Evolutionary conservation across 345 rosid species (phyloP), one percentile per base, ranked within the genome.

Genomic region (Camelina sativa): DNA sequence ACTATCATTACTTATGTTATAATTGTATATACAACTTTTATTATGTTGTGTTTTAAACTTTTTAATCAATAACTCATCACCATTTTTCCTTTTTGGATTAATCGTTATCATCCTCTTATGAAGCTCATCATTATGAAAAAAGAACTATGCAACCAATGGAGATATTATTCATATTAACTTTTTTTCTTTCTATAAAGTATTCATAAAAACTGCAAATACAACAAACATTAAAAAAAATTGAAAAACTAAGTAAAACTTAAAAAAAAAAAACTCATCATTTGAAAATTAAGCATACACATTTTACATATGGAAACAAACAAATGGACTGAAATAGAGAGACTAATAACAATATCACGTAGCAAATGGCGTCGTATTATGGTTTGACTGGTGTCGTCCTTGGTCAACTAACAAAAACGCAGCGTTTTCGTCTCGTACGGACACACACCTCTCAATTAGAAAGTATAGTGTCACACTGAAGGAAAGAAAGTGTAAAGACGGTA

Each of bases 1-100:
- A 66, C 11, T 67, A 67, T 50, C 38, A 40, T 67, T 75, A 55
- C 62, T 38, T 50, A 28, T 75, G 69, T 62, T 68, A 61, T 53
- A 53, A 32, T 30, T 75, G 79, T 75, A 74, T 40, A 75, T 75
- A 75, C 61, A 13, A 28, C 72, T 66, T 52, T 30, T 6, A 8
- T 15, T 23, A 11, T 11, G 38, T 19, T n/a, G 30, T 48, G 13
- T 55, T 52, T 32, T 20, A 46, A 65, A 30, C 44, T 32, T 52
- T 51, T 30, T 30, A 44, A 64, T 55, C 32, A 40, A 30, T 8
- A 30, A 63, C 44, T 51, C 38, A 55, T 56, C 61, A 56, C 40
- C 40, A 16, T 17, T 11, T 35, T 35, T 35, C 0, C 10, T 32
- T 38, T 38, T 38, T 38, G 9, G 3, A 7, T 7, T 38, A 38